Evolutionary conservation across 2,329 filamentous ascomycete species (phyloP).

Genomic region (Colletotrichum lentis): DNA sequence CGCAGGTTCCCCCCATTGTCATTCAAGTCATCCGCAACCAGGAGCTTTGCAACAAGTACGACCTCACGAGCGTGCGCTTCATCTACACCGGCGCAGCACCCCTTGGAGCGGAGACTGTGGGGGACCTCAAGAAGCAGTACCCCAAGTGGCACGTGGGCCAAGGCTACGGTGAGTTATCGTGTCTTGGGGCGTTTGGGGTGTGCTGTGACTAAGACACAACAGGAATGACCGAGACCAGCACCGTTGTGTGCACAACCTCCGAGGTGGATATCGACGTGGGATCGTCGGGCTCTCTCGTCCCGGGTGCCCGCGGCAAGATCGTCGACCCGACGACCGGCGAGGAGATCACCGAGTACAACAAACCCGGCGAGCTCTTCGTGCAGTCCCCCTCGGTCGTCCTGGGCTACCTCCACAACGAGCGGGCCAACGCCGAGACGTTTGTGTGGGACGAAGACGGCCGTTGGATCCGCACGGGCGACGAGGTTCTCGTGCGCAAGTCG

Average conservation of each 20-base stretch:
- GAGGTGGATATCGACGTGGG: constrained; percentile 71
- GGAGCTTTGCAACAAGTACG: constrained; percentile 67
- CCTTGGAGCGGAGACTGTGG: constrained; percentile 72
- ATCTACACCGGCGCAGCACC: constrained; percentile 81
- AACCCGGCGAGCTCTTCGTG: constrained; percentile 81
- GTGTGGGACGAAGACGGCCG: constrained; percentile 69
- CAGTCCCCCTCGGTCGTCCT: constrained; percentile 79
- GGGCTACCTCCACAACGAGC: constrained; percentile 87
- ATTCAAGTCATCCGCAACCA: constrained; percentile 75
- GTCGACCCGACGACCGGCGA: constrained; percentile 69
- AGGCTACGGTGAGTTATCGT: constrained; percentile 67
- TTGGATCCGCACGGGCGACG: constrained; percentile 86
- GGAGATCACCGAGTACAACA: constrained; percentile 73
- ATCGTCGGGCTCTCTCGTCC: constrained; percentile 73
- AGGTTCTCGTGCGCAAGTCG: constrained; percentile 71
- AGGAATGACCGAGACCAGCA: constrained; percentile 78
- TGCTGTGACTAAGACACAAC: background rate
- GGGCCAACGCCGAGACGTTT: constrained; percentile 84
- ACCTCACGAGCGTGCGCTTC: constrained; percentile 70
- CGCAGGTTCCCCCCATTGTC: constrained; percentile 78
- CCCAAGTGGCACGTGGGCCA: constrained; percentile 73
- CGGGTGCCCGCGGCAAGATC: constrained; percentile 69
- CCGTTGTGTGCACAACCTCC: constrained; percentile 68
- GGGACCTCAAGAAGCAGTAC: constrained; percentile 67
- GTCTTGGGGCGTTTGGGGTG: background rate